phyloP scores from a whole-genome alignment of 78 protist species.

The Emiliania huxleyi region DNA sequence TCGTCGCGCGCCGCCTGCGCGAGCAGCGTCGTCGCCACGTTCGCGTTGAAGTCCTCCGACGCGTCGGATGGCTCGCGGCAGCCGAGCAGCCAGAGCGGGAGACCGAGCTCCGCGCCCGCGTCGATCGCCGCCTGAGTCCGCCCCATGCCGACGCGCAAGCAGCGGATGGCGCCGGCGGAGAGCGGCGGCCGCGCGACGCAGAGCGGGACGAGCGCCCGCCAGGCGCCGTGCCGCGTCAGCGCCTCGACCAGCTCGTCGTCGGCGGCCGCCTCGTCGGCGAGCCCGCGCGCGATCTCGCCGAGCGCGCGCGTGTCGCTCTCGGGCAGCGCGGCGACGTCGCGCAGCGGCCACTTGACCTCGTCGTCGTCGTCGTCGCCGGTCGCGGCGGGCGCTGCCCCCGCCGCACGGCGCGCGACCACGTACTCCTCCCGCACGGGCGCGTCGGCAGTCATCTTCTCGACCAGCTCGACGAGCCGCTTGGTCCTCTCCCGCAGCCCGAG shows the following conservation, averaged over 20 bases:
- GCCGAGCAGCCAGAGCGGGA: background rate
- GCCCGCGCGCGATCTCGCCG: background rate
- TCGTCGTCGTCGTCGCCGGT: background rate
- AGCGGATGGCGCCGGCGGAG: background rate
- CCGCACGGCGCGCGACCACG: background rate
- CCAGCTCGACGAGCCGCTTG: background rate
- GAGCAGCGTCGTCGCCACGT: background rate
- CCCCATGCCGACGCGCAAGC: background rate
- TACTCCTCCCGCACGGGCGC: background rate
- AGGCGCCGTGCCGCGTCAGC: background rate
- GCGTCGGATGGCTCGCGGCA: background rate
- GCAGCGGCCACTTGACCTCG: background rate
- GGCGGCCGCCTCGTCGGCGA: background rate
- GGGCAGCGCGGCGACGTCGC: background rate
- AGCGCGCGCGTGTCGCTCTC: background rate
- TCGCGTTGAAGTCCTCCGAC: background rate
- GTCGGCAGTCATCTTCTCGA: background rate
- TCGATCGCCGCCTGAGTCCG: background rate
- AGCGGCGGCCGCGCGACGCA: background rate
- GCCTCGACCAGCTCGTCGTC: background rate
- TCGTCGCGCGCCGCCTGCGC: background rate
- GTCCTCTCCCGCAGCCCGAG: background rate
- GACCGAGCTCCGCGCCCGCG: background rate
- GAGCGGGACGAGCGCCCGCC: background rate
- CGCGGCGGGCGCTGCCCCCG: no score